Base-by-base conservation (phyloP, 2,329 filamentous ascomycete genomes). In the Rhinocladiella similis region DNA sequence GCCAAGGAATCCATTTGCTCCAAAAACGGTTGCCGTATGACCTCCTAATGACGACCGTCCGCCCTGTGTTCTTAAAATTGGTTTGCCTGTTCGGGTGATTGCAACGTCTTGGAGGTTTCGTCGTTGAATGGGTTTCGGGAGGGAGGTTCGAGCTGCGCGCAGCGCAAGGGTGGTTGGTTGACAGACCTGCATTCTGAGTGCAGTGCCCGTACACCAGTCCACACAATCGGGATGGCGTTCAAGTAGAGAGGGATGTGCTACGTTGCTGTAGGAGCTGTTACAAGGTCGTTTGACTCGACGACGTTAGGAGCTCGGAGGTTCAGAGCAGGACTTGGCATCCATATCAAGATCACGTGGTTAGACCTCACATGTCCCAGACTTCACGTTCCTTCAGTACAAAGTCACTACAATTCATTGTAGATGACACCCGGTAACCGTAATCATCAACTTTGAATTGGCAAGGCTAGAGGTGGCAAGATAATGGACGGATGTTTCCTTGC, bases 11-110 rank as follows among this genome's bases (percentile, higher is more conserved):
- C 94, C 94, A 60, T 92, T 97, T 70, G 94, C 94, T 76, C 94
- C 94, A 77, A 99, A 99, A 68, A 99, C 93, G 57, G 94, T 99
- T 60, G 90, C 93, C 62, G 92, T 97, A 77, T 97, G 91, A 65
- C 93, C 93, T 91, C 75, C 60, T 63, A 66, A 60, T n/a, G 73
- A 85, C 77, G 77, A 95, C 90, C 93, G 87, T 80, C 94, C 94
- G 77, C 93, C 93, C 71, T 92, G 86, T 55, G 88, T 81, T 69
- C 91, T 88, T 70, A 97, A 79, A 68, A 97, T 92, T 61, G 94
- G 93, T 81, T 96, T 97, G 75, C 94, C 94, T 56, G 94, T 99
- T 69, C 94, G 84, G 61, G 93, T 96, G 71, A 99, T 96, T 69
- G 89, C 81, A 70, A 99, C 83, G 80, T 99, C 94, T 72, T 91